These are phyloP conservation scores for Tetrapisispora pingtungensis DNA, from an alignment of 805 yeast genomes.

Conservation along the genomic window DNA sequence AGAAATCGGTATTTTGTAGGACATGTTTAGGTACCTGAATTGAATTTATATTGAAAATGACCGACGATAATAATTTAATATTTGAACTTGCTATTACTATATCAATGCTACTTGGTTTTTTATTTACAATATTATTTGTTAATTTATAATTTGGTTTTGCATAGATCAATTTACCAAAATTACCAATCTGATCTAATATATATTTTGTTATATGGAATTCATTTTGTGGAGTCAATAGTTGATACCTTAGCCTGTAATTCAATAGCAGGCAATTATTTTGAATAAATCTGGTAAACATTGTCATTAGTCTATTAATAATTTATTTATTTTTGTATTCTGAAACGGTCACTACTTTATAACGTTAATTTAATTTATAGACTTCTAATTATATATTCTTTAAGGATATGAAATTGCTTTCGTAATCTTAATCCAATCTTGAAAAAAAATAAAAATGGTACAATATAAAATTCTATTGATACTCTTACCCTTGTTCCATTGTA, in stretches of 20 bases:
- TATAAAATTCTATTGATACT: too few species aligned
- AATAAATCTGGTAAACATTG: constrained; percentile 2
- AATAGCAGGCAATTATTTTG: constrained; percentile 10
- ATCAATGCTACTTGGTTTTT: constrained; percentile 10
- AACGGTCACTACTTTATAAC: not conserved
- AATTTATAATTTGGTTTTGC: constrained; percentile 10
- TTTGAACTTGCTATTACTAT: constrained; percentile 8
- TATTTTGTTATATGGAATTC: constrained; percentile 7
- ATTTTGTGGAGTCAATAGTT: constrained; percentile 6
- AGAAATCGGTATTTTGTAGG: not conserved
- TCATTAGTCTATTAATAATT: too few species aligned
- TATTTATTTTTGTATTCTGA: too few species aligned
- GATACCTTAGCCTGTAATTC: constrained; percentile 7
- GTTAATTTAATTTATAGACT: too few species aligned
- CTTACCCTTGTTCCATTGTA: too few species aligned
- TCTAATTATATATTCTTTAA: too few species aligned
- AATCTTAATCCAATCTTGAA: too few species aligned
- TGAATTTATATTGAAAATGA: constrained; percentile 12
- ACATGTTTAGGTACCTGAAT: constrained; percentile 2
- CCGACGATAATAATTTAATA: constrained; percentile 6
- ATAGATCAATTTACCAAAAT: constrained; percentile 13
- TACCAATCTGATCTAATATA: constrained; percentile 6
- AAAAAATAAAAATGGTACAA: too few species aligned
- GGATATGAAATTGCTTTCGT: too few species aligned
- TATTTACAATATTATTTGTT: constrained; percentile 5